A percentile compares a stretch with the other conserved stretches of the same genome.
Evolutionary conservation across 176 grass and related monocot species (phyloP).

Genomic region (Hordeum marinum): DNA sequence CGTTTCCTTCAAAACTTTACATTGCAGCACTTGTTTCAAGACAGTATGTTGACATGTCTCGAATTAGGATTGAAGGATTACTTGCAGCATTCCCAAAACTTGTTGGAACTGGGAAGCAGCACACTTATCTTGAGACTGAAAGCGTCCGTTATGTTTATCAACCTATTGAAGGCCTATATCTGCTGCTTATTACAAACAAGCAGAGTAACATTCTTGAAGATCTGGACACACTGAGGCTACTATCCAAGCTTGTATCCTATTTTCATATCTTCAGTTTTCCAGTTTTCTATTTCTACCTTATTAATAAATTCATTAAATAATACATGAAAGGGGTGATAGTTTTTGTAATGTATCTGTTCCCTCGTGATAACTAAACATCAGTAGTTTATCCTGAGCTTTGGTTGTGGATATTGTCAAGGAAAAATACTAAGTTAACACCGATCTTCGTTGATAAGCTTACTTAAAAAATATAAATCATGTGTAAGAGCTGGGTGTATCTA

Average conservation of each 20-base stretch:
- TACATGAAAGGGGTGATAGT: not conserved
- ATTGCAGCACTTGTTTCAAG: conserved; percentile 79
- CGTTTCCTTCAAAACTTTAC: not conserved
- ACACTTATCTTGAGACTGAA: conserved; percentile 89
- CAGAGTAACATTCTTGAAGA: conserved; percentile 95
- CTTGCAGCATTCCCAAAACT: conserved; percentile 89
- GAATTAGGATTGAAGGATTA: conserved; percentile 80
- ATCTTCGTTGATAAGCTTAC: not conserved
- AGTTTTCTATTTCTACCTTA: not conserved
- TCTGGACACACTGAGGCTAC: conserved; percentile 72
- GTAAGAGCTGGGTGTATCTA: not conserved
- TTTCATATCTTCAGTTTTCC: not conserved
- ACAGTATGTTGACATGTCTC: conserved; percentile 82
- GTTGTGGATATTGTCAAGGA: not conserved
- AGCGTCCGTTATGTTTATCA: conserved; percentile 87
- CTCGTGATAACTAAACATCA: not conserved
- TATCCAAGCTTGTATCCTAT: conserved; percentile 84
- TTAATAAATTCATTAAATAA: not conserved
- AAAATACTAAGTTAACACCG: not conserved
- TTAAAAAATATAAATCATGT: not conserved
- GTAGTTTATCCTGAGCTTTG: not conserved
- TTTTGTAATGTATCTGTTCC: not conserved
- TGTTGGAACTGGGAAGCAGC: conserved; percentile 75
- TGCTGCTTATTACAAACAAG: conserved; percentile 87
- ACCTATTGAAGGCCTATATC: conserved; percentile 72